Base-by-base conservation (phyloP, 1,284 basidiomycete genomes). In the Sporisorium exsertum region DNA sequence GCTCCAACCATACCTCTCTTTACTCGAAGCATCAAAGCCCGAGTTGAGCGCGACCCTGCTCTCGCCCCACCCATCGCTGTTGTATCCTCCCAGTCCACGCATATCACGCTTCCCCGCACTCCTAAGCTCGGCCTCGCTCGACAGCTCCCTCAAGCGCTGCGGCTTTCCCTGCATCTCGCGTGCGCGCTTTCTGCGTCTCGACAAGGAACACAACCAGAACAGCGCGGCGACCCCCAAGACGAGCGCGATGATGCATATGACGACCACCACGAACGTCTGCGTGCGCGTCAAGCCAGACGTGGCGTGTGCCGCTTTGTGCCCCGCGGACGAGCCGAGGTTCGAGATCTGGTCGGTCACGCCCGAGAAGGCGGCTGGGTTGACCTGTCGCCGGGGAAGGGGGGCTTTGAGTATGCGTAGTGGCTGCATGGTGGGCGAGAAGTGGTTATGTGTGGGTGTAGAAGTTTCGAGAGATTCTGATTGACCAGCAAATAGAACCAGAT, bases 271-370 rank as follows among this genome's bases (percentile, higher is more conserved):
- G 5, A 60, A 55, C 2, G 45, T 49, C 24, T 75, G 72, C 0
- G 60, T 60, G 10, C 52, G 50, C 0, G 59, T 53, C 9, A 75
- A 50, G 16, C 67, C 67, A 1, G 67, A 62, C 20, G 72, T 64
- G 32, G 64, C 64, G 5, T 55, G n/a, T 2, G 57, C 51, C 13
- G 64, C 72, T 32, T 70, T 71, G 40, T 54, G 29, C 9, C 53
- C 57, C 2, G 72, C 67, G 6, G 57, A 20, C 1, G 58, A 20
- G 33, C 68, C 72, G 18, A 61, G 26, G 29, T 64, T 54, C 16
- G 72, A 70, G 54, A 75, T 74, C 57, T 74, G 72, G 33, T 75
- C 72, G 2, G 68, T 71, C 7, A 75, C 64, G 26, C 72, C 72
- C 3, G 67, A 71, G 42, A 63, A 71, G 20, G 67, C 72, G 20